Evolutionary conservation across 345 rosid species (phyloP).

Genomic region (Acer negundo): DNA sequence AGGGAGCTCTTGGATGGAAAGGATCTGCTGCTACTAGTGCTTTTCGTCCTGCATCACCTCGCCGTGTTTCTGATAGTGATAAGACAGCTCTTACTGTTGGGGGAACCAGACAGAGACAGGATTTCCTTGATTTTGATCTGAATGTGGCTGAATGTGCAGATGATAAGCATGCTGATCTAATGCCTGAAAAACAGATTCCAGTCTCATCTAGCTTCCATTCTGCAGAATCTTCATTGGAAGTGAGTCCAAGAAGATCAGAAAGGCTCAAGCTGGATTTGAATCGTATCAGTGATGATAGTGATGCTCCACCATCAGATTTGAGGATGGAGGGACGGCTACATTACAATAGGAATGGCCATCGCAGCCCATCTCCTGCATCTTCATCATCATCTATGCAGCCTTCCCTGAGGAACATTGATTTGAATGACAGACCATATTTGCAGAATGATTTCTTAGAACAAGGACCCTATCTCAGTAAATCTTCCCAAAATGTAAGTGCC

Average conservation of each 20-base stretch:
- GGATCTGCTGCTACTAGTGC: conserved; percentile 78
- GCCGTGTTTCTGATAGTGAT: conserved; percentile 44
- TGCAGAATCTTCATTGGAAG: conserved; percentile 67
- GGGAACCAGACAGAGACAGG: conserved; percentile 45
- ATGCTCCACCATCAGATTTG: conserved; percentile 46
- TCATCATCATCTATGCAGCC: conserved; percentile 77
- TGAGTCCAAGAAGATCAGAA: conserved; percentile 56
- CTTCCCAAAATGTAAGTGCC: conserved; percentile 36
- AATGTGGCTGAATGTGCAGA: conserved; percentile 79
- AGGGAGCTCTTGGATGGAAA: conserved; percentile 72
- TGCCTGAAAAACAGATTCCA: conserved; percentile 48
- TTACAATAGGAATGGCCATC: conserved; percentile 55
- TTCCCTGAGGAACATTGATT: conserved; percentile 70
- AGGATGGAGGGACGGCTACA: conserved; percentile 54
- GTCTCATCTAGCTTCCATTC: conserved; percentile 51
- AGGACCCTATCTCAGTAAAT: conserved; percentile 35
- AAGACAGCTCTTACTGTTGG: conserved; percentile 35
- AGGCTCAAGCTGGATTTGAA: conserved; percentile 81
- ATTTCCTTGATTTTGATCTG: conserved; percentile 73
- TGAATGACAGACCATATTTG: conserved; percentile 77
- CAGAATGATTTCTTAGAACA: conserved; percentile 54
- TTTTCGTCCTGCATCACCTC: conserved; percentile 68
- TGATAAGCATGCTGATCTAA: conserved; percentile 52
- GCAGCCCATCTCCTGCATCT: conserved; percentile 74
- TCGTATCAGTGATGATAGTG: conserved; percentile 64